phyloP scores from a whole-genome alignment of 2,329 filamentous ascomycete species.

The Ceratocystis ficicola region DNA sequence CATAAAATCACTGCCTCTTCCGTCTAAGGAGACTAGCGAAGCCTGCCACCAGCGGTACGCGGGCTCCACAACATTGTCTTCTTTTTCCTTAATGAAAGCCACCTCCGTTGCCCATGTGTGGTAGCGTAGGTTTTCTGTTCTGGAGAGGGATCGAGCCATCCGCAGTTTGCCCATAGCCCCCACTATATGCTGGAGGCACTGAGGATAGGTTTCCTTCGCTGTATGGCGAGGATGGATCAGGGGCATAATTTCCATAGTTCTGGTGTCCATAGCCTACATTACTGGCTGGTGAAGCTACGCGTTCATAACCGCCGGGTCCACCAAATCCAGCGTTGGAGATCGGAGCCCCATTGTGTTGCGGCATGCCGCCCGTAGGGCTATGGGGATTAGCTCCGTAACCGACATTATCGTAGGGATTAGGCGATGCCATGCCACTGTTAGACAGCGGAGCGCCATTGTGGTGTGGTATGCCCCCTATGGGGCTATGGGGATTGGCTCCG shows the following conservation, averaged over 20 bases:
- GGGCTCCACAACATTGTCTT: neutral
- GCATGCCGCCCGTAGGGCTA: neutral
- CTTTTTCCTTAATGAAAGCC: neutral
- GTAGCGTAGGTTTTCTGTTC: conserved; percentile 9
- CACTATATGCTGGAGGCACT: neutral
- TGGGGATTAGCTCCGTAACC: neutral
- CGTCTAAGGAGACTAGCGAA: neutral
- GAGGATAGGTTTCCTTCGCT: neutral
- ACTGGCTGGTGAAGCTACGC: conserved; percentile 11
- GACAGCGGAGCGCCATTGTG: neutral
- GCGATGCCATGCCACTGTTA: conserved; percentile 15
- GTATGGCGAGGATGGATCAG: neutral
- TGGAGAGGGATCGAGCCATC: conserved; percentile 16
- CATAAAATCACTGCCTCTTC: neutral
- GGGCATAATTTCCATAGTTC: neutral
- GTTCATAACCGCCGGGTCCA: neutral
- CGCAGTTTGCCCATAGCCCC: conserved; percentile 12
- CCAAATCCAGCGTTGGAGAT: neutral
- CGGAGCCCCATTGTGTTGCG: neutral
- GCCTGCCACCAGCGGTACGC: neutral
- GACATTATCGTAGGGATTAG: neutral
- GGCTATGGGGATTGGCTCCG: neutral
- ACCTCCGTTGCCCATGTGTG: neutral
- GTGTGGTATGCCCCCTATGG: neutral
- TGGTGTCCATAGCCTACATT: neutral